A percentile compares a stretch with the other conserved stretches of the same genome.
These are phyloP conservation scores for Pochonia chlamydosporia DNA, from an alignment of 2,329 filamentous ascomycete genomes.

Conservation along the genomic window DNA sequence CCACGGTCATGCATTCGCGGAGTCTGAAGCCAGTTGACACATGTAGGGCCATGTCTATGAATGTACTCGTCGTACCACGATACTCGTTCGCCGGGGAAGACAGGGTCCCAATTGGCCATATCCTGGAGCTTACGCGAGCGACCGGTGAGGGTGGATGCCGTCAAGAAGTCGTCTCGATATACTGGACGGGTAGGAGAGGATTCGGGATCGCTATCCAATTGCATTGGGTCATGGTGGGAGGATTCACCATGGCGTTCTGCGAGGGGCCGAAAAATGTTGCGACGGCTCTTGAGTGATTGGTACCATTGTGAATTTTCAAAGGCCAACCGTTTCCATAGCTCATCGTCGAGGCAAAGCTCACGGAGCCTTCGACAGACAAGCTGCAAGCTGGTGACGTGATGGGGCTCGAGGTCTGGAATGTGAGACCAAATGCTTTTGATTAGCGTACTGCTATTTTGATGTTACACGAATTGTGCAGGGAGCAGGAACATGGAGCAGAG, in stretches of 20 bases:
- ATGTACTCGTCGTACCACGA: slow-evolving; percentile 90
- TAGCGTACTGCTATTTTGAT: not conserved
- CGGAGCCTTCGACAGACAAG: slow-evolving; percentile 62
- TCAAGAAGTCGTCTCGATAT: not conserved
- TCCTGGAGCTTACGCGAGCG: slow-evolving; percentile 38
- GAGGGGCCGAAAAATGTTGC: slow-evolving; percentile 25
- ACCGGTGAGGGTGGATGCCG: not conserved
- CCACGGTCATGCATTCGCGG: slow-evolving; percentile 40
- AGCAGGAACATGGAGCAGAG: not conserved
- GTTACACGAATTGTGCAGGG: not conserved
- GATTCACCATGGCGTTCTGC: not conserved
- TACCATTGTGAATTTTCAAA: slow-evolving; percentile 66
- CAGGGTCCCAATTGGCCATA: slow-evolving; percentile 78
- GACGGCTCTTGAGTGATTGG: slow-evolving; percentile 45
- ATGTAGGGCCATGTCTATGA: slow-evolving; percentile 69
- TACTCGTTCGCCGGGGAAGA: slow-evolving; percentile 63
- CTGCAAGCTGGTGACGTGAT: slow-evolving; percentile 56
- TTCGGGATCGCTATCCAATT: not conserved
- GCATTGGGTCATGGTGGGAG: slow-evolving; percentile 11
- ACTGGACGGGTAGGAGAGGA: not conserved
- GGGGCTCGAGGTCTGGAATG: slow-evolving; percentile 28
- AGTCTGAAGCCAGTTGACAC: slow-evolving; percentile 69
- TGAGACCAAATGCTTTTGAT: not conserved
- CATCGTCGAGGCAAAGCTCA: slow-evolving; percentile 64
- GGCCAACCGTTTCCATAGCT: slow-evolving; percentile 70